Percentiles rank a stretch among this genome's conserved stretches.
Conservation (phyloP, 2,329 filamentous ascomycete genomes). For the Akanthomyces dipterigenus region DNA sequence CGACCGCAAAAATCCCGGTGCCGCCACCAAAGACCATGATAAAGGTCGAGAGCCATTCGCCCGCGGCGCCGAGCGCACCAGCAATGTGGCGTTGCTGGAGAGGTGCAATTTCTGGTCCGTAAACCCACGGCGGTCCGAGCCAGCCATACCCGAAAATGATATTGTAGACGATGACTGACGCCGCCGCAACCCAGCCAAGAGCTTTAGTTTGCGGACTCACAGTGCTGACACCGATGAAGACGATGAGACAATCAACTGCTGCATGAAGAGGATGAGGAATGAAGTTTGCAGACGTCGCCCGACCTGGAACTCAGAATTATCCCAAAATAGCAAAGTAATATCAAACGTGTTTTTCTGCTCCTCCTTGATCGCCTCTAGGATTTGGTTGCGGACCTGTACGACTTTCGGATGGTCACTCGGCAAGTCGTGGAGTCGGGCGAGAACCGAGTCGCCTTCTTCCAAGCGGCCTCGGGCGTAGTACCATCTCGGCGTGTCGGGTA, state of each 20-base stretch:
- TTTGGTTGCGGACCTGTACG: not conserved
- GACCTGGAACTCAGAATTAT: not conserved
- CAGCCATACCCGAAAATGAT: constrained; percentile 1
- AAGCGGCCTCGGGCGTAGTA: not conserved
- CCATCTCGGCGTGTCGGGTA: not conserved
- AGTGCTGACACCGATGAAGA: not conserved
- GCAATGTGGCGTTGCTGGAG: not conserved
- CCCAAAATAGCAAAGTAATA: not conserved
- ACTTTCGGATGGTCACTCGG: not conserved
- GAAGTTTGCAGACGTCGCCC: not conserved
- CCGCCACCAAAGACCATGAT: constrained; percentile 4
- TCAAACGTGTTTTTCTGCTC: not conserved
- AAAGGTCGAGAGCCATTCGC: constrained; percentile 1
- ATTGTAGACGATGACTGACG: not conserved
- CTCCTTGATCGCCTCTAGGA: not conserved
- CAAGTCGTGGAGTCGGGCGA: not conserved
- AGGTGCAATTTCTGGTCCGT: constrained; percentile 1
- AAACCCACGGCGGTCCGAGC: not conserved
- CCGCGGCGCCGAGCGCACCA: not conserved
- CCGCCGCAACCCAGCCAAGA: not conserved
- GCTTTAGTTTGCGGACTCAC: not conserved
- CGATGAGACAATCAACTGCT: not conserved
- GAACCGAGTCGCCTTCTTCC: not conserved
- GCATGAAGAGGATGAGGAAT: not conserved
- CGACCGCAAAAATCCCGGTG: not conserved